Percentiles rank a stretch among this genome's conserved stretches.
Evolutionary conservation across 192 early-diverging fungal genomes (phyloP).

Genomic region (Endogone sp.): DNA sequence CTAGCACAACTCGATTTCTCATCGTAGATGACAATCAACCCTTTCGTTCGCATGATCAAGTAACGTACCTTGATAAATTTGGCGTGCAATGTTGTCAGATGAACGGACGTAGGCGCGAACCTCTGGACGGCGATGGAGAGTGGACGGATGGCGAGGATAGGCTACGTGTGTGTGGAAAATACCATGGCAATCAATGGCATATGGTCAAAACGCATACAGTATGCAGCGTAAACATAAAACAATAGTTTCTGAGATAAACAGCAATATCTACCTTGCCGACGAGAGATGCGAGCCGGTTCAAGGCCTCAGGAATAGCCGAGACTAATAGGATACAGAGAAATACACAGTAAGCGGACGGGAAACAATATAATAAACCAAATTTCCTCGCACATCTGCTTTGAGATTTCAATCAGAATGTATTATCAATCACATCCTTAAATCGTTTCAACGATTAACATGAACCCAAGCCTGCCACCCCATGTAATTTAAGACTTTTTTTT

Average conservation of each 20-base stretch:
- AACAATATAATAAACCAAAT: too few relatives aligned
- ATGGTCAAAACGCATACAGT: too few relatives aligned
- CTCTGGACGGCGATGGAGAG: conserved; percentile 31
- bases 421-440: neutral
- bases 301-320: conserved; percentile 30
- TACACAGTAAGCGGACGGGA: too few relatives aligned
- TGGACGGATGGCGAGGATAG: conserved; percentile 32
- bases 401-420: neutral
- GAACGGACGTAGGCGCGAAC: conserved; percentile 24
- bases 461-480: neutral
- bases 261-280: conserved; percentile 23
- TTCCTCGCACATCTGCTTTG: neutral
- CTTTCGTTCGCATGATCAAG: too few relatives aligned
- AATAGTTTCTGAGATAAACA: neutral
- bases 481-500: too few relatives aligned
- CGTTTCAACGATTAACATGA: too few relatives aligned
- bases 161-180: conserved; percentile 31
- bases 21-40: too few relatives aligned
- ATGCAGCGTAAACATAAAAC: too few relatives aligned
- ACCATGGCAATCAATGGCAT: neutral
- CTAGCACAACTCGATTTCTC: too few relatives aligned
- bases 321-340: conserved; percentile 26
- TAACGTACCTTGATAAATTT: conserved; percentile 24
- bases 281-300: conserved; percentile 29
- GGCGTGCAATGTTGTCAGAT: conserved; percentile 42